A percentile compares a stretch with the other conserved stretches of the same genome.
Conservation (phyloP, 2,329 filamentous ascomycete species). For the Botrytis pseudocinerea region DNA sequence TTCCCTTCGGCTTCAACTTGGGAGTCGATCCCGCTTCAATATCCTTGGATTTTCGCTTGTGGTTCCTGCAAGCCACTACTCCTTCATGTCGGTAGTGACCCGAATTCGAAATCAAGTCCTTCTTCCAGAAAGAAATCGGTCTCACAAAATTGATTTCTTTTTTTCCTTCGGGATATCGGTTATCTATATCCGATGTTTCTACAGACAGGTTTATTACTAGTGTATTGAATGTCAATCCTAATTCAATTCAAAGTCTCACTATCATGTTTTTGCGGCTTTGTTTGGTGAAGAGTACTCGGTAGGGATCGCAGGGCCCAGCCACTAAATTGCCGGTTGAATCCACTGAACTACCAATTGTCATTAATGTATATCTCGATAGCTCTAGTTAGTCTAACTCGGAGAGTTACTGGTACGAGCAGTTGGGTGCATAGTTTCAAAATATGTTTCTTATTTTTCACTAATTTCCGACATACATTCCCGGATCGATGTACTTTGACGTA, state of each 20-base stretch:
- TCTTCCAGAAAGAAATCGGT: too few relatives aligned
- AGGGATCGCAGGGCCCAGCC: not conserved
- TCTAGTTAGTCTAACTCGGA: not conserved
- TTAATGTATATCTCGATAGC: not conserved
- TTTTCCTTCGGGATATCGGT: not conserved
- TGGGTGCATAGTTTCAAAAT: not conserved
- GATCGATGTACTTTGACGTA: not conserved
- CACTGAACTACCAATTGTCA: not conserved
- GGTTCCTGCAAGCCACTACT: constrained; percentile 3
- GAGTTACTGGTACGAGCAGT: not conserved
- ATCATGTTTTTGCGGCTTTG: not conserved
- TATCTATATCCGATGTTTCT: not conserved
- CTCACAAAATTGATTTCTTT: not conserved
- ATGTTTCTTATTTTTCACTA: not conserved
- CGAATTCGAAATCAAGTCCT: not conserved
- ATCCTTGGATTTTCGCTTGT: constrained; percentile 11
- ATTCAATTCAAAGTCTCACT: not conserved
- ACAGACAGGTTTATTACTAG: not conserved
- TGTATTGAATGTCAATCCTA: not conserved
- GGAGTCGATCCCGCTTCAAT: not conserved
- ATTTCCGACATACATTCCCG: not conserved
- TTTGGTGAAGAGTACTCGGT: not conserved
- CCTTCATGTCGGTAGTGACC: not conserved
- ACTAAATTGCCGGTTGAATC: not conserved
- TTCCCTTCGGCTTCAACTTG: not conserved